Conservation (phyloP, 1,284 basidiomycete species). For the Erythrobasidium hasegawianum region DNA sequence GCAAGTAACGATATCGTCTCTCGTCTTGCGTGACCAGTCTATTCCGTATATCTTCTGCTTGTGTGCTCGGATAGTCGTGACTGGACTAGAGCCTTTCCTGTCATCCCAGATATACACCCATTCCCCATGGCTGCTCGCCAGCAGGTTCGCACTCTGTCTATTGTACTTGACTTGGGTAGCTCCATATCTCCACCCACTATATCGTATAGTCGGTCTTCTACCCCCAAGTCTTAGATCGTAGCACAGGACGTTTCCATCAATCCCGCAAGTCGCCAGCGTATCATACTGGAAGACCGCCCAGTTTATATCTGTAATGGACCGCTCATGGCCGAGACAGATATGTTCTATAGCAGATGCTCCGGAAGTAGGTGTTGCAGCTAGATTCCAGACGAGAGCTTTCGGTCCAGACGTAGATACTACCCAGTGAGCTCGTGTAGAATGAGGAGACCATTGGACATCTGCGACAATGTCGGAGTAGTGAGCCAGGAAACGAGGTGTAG, state of each 20-base stretch:
- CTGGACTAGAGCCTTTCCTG: conserved; percentile 83
- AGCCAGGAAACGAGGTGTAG: conserved; percentile 85
- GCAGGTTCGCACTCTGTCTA: conserved; percentile 70
- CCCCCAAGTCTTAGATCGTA: conserved; percentile 67
- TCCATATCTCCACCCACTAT: conserved; percentile 51
- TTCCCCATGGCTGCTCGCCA: conserved; percentile 81
- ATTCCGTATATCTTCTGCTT: conserved; percentile 83
- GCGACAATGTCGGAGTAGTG: conserved; percentile 94
- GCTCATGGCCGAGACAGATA: conserved; percentile 77
- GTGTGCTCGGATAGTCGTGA: conserved; percentile 72
- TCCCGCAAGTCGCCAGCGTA: conserved; percentile 52
- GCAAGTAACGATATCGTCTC: conserved; percentile 81
- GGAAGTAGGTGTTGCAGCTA: conserved; percentile 60
- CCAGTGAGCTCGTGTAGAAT: conserved; percentile 74
- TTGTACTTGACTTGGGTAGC: conserved; percentile 81
- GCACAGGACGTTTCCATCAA: conserved; percentile 62
- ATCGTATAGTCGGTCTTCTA: conserved; percentile 48
- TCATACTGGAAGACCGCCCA: conserved; percentile 84
- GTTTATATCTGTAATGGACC: conserved; percentile 92
- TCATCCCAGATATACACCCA: conserved; percentile 83
- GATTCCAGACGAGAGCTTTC: conserved; percentile 95
- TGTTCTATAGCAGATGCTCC: conserved; percentile 58
- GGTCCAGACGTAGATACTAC: conserved; percentile 94
- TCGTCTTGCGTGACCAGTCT: conserved; percentile 75
- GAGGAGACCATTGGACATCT: conserved; percentile 87